phyloP scores from a whole-genome alignment of 306 rosid species.

The Sicyos edulis region DNA sequence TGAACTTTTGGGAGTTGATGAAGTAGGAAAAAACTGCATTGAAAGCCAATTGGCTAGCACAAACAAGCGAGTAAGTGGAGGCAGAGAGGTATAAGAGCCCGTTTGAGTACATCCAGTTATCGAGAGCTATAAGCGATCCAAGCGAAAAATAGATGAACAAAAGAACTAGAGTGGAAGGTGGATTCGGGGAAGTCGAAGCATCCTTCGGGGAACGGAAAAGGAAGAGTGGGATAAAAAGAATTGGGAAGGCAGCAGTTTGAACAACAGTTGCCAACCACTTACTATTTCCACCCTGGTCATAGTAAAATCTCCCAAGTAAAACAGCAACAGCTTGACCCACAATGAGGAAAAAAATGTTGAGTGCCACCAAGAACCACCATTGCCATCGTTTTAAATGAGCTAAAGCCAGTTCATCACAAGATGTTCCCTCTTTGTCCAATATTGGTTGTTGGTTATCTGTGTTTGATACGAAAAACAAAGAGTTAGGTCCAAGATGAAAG shows the following conservation, averaged over 20 bases:
- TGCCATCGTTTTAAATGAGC: conserved; percentile 56
- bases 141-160: conserved; percentile 44
- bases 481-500: conserved; percentile 1
- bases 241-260: conserved; percentile 77
- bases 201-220: conserved; percentile 37
- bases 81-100: conserved; percentile 87
- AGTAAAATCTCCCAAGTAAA: conserved; percentile 80
- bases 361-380: conserved; percentile 78
- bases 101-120: conserved; percentile 68
- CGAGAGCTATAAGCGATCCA: conserved; percentile 61
- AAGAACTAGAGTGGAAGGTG: conserved; percentile 37
- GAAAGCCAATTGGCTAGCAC: conserved; percentile 79
- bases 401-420: conserved; percentile 26
- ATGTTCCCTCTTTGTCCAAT: conserved; percentile 27
- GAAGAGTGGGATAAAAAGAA: conserved; percentile 52
- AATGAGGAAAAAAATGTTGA: conserved; percentile 53
- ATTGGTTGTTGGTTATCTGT: conserved; percentile 55
- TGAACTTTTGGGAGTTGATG: conserved; percentile 80
- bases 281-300: conserved; percentile 83
- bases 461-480: neutral
- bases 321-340: conserved; percentile 81
- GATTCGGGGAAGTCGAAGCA: conserved; percentile 29
- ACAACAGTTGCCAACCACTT: conserved; percentile 92
- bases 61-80: conserved; percentile 80
- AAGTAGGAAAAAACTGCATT: conserved; percentile 82